Conservation (phyloP, 1,139 yeast genomes). For the Kodamaea suecica region DNA sequence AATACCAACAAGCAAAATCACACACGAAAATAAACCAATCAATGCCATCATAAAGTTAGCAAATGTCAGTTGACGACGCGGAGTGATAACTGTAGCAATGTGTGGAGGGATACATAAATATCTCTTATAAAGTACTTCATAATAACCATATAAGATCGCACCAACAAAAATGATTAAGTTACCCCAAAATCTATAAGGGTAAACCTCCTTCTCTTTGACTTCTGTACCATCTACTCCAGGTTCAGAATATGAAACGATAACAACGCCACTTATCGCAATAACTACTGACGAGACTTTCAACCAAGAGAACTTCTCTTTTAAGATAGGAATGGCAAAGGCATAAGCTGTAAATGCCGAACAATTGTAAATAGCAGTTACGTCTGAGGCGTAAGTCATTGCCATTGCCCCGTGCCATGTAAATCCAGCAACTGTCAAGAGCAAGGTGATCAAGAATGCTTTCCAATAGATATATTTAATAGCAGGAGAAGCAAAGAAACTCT, state of each 20-base stretch:
- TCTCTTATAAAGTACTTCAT: slow-evolving; percentile 80
- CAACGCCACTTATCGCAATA: slow-evolving; percentile 71
- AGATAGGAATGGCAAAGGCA: slow-evolving; percentile 74
- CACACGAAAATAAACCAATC: slow-evolving; percentile 60
- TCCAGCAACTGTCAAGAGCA: slow-evolving; percentile 72
- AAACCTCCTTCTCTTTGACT: slow-evolving; percentile 18
- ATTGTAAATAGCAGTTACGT: slow-evolving; percentile 86
- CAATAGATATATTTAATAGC: slow-evolving; percentile 49
- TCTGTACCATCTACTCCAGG: slow-evolving; percentile 17
- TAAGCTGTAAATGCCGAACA: slow-evolving; percentile 88
- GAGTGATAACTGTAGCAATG: slow-evolving; percentile 40
- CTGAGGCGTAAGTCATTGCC: slow-evolving; percentile 77
- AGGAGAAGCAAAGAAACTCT: slow-evolving; percentile 37
- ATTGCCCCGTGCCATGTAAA: slow-evolving; percentile 85
- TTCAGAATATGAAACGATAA: slow-evolving; percentile 76
- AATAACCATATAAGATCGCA: slow-evolving; percentile 79
- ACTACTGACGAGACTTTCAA: slow-evolving; percentile 67
- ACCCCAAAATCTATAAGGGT: slow-evolving; percentile 68
- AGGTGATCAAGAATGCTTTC: slow-evolving; percentile 45
- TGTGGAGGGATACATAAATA: slow-evolving; percentile 71
- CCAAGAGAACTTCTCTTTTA: slow-evolving; percentile 63
- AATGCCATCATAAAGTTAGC: slow-evolving; percentile 47
- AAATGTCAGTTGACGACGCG: slow-evolving; percentile 47
- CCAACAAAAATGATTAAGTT: slow-evolving; percentile 71
- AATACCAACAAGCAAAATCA: slow-evolving; percentile 49